These are phyloP conservation scores for Pseudonectria foliicola DNA, from an alignment of 2,329 filamentous ascomycete genomes.

Conservation along the genomic window DNA sequence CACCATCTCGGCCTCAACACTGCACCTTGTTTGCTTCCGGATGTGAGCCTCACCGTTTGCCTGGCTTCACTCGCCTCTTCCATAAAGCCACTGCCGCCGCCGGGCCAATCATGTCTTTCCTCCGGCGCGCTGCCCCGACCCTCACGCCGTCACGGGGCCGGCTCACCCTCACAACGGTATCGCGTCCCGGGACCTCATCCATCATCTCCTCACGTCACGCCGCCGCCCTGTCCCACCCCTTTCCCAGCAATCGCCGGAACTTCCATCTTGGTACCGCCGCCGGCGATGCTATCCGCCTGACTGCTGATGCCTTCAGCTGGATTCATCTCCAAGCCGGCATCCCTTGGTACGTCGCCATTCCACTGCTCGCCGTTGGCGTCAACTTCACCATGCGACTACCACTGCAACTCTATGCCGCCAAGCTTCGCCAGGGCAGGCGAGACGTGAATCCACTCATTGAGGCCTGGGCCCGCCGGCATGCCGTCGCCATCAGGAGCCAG, in stretches of 20 bases:
- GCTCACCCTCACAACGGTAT: constrained; percentile 1
- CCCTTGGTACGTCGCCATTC: constrained; percentile 49
- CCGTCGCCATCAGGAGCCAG: constrained; percentile 1
- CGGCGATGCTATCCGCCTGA: constrained; percentile 28
- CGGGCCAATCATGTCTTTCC: constrained; percentile 13
- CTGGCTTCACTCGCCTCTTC: too few relatives aligned
- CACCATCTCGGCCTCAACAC: too few relatives aligned
- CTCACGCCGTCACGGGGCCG: constrained; percentile 3
- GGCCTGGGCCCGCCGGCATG: constrained; percentile 27
- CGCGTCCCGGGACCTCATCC: constrained; percentile 5
- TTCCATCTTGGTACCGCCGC: constrained; percentile 29
- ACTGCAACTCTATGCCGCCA: constrained; percentile 33
- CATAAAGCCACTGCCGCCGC: background rate
- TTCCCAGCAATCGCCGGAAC: constrained; percentile 11
- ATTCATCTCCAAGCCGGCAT: constrained; percentile 36
- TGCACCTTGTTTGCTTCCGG: too few relatives aligned
- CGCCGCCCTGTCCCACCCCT: constrained; percentile 3
- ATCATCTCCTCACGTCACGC: constrained; percentile 1
- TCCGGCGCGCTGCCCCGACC: constrained; percentile 7
- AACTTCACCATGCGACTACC: constrained; percentile 41
- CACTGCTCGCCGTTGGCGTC: constrained; percentile 42
- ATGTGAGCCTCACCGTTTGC: too few relatives aligned
- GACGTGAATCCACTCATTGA: constrained; percentile 23
- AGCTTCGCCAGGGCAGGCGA: constrained; percentile 23
- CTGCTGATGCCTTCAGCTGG: constrained; percentile 36